Base-by-base conservation (phyloP, 805 yeast genomes). In the Ogataea nakhonphanomensis region DNA sequence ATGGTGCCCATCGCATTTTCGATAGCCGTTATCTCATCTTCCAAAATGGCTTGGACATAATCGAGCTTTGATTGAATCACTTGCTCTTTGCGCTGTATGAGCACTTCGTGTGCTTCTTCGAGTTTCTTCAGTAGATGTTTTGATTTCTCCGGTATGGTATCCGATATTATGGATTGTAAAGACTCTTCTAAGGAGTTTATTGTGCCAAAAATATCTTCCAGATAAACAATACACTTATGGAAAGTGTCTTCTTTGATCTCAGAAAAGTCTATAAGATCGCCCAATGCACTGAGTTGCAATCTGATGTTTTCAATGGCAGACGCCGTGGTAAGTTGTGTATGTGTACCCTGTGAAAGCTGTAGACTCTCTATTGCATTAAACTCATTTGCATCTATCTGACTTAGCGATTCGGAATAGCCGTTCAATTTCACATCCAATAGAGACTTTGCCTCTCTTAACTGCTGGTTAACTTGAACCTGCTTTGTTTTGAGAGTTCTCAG, bases 361-460 rank as follows among this genome's bases (percentile, higher is more conserved):
- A 46, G 33, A 3, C 25, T 24, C 34, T 48, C 50, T 11, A 53
- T 48, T 33, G 52, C 61, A 8, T 25, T 23, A 21, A 43, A 45
- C 35, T 58, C 58, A 13, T 29, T 32, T 4, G 44, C 28, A 22
- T 56, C 57, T 5, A 64, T 39, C 27, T 38, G 44, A 11, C 52
- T 54, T 12, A 62, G 40, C 3, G 61, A 48, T 26, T 70, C 70
- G 11, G 67, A 67, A 43, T 69, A 72, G 30, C 65, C 65, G 9
- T 75, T 69, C 0, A 76, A 54, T 45, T 63, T 67, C 41, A 75
- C 70, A 40, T 76, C 81, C 20, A 76, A 47, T 3, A 76, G 65
- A 2, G 79, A 74, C 48, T 72, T 68, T 1, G 80, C 66, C 13
- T 66, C 67, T 20, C 62, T 58, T 22, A 75, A 57, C 49, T 75